These are phyloP conservation scores for Flammula alnicola DNA, from an alignment of 1,284 basidiomycete species.

Conservation along the genomic window DNA sequence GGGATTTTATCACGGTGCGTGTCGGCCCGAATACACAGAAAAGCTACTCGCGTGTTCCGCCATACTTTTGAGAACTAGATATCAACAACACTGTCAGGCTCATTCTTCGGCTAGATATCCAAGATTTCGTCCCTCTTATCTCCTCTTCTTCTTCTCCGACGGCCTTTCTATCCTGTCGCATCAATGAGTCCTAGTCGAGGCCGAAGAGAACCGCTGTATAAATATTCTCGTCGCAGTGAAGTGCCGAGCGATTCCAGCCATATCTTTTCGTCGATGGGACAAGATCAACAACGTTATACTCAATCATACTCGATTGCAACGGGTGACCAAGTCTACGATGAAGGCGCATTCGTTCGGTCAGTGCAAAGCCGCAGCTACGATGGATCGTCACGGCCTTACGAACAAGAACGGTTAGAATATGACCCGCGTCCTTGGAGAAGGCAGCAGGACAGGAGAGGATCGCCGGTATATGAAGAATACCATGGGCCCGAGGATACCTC, in stretches of 20 bases:
- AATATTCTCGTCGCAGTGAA: constrained; percentile 1
- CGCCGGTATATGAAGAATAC: constrained; percentile 13
- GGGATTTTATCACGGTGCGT: too few relatives aligned
- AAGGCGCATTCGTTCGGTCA: background rate
- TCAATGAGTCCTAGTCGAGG: constrained; percentile 4
- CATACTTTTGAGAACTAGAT: too few relatives aligned
- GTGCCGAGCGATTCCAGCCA: constrained; percentile 4
- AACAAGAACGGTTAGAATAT: background rate
- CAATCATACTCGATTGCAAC: background rate
- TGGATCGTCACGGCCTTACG: background rate
- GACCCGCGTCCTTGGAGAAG: background rate
- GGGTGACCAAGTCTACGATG: background rate
- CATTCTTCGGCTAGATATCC: too few relatives aligned
- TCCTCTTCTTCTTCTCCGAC: background rate
- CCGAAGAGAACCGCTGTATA: constrained; percentile 1
- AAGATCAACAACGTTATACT: background rate
- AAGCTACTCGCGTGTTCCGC: too few relatives aligned
- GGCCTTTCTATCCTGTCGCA: background rate
- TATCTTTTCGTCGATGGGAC: background rate
- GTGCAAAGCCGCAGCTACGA: too few relatives aligned
- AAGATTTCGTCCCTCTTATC: background rate
- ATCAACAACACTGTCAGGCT: too few relatives aligned
- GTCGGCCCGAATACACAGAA: too few relatives aligned
- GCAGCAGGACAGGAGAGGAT: background rate
- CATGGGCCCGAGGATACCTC: background rate